phyloP scores from a whole-genome alignment of 805 yeast species.

The Grigorovia transvaalensis region DNA sequence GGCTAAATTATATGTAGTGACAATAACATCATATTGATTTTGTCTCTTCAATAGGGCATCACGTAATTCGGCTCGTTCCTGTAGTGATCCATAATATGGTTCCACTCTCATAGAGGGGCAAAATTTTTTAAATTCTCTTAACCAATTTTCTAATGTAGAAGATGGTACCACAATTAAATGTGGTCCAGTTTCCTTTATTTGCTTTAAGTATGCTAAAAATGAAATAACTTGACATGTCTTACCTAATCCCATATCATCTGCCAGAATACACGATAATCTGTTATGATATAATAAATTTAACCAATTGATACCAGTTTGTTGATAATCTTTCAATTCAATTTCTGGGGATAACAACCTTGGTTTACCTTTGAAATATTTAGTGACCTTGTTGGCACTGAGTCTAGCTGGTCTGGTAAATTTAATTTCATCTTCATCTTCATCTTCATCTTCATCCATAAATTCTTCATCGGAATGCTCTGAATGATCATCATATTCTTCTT shows the following conservation, averaged over 20 bases:
- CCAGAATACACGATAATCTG: slow-evolving; percentile 80
- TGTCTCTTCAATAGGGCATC: slow-evolving; percentile 47
- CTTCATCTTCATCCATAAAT: slow-evolving; percentile 21
- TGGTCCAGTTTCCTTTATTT: slow-evolving; percentile 53
- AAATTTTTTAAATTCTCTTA: slow-evolving; percentile 84
- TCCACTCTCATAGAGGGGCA: slow-evolving; percentile 74
- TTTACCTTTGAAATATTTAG: slow-evolving; percentile 51
- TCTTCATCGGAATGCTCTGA: slow-evolving; percentile 25
- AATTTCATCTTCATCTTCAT: slow-evolving; percentile 17
- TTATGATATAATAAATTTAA: slow-evolving; percentile 65
- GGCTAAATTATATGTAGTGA: slow-evolving; percentile 88
- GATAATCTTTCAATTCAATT: slow-evolving; percentile 72
- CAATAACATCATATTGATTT: slow-evolving; percentile 69
- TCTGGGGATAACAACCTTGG: slow-evolving; percentile 59
- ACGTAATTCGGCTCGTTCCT: slow-evolving; percentile 77
- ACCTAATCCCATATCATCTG: slow-evolving; percentile 98
- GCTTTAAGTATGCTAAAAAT: slow-evolving; percentile 76
- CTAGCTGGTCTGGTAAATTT: slow-evolving; percentile 12
- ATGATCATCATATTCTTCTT: slow-evolving; percentile 20
- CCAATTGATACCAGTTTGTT: slow-evolving; percentile 97
- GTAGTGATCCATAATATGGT: slow-evolving; percentile 86
- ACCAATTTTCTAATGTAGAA: slow-evolving; percentile 94
- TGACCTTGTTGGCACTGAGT: slow-evolving; percentile 10
- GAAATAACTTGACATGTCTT: slow-evolving; percentile 95
- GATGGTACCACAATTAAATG: slow-evolving; percentile 94